These are phyloP conservation scores for Chrysoporthe austroafricana DNA, from an alignment of 2,329 filamentous ascomycete species.

Conservation along the genomic window DNA sequence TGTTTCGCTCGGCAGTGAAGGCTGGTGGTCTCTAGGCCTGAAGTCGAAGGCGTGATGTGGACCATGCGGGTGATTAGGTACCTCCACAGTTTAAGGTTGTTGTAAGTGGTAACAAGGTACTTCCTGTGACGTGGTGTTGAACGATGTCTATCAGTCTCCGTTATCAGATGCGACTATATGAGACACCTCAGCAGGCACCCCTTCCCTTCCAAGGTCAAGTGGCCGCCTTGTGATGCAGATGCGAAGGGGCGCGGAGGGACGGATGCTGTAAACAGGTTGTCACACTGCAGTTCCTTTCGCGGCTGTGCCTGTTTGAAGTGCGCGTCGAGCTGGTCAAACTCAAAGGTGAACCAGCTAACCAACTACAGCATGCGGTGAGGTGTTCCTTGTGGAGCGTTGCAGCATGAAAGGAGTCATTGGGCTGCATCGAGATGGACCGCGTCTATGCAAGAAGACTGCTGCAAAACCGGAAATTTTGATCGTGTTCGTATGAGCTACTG, in stretches of 20 bases:
- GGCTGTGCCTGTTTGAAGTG: slow-evolving; percentile 17
- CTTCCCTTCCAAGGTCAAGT: slow-evolving; percentile 4
- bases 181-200: slow-evolving; percentile 1
- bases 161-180: slow-evolving; percentile 4
- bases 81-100: neutral
- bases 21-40: neutral
- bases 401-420: slow-evolving; percentile 5
- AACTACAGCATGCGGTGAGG: neutral
- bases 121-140: slow-evolving; percentile 10
- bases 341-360: slow-evolving; percentile 3
- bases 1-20: neutral
- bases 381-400: neutral
- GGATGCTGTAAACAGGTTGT: neutral
- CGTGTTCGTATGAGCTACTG: neutral
- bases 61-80: slow-evolving; percentile 1
- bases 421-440: slow-evolving; percentile 5
- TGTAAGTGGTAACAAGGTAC: neutral
- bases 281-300: slow-evolving; percentile 2
- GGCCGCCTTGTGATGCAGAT: neutral
- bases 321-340: neutral
- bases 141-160: neutral
- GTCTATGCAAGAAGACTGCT: neutral
- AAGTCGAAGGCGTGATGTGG: slow-evolving; percentile 2
- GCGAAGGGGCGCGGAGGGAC: neutral
- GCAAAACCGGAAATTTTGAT: neutral